phyloP scores from a whole-genome alignment of 768 basidiomycete genomes.

The Suillus lakei region DNA sequence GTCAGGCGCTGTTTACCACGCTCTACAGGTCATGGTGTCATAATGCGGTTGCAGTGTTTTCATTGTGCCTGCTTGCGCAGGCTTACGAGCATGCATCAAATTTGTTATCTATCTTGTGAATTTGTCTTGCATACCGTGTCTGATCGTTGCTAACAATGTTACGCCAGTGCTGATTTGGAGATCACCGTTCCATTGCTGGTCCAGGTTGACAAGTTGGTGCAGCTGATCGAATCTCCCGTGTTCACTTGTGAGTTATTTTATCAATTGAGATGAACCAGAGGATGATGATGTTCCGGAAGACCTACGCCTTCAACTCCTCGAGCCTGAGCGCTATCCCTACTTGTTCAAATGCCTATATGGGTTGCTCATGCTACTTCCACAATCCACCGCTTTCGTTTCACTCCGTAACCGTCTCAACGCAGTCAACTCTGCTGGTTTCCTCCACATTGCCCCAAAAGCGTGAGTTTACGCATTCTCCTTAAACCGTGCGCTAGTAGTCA shows the following conservation, averaged over 20 bases:
- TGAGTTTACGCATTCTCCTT: slow-evolving; percentile 39
- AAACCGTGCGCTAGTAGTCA: background rate
- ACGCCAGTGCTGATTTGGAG: slow-evolving; percentile 87
- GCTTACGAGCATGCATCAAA: slow-evolving; percentile 99
- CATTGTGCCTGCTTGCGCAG: slow-evolving; percentile 94
- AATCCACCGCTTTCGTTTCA: slow-evolving; percentile 95
- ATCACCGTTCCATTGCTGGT: slow-evolving; percentile 94
- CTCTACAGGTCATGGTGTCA: slow-evolving; percentile 99
- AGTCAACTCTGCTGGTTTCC: slow-evolving; percentile 92
- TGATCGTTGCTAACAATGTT: slow-evolving; percentile 7
- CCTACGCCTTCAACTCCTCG: slow-evolving; percentile 90
- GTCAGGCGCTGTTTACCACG: slow-evolving; percentile 92
- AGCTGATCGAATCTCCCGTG: slow-evolving; percentile 96
- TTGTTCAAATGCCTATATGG: slow-evolving; percentile 98
- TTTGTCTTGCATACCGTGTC: slow-evolving; percentile 11
- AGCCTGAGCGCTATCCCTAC: slow-evolving; percentile 95
- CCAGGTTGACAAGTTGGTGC: slow-evolving; percentile 97
- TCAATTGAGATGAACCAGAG: background rate
- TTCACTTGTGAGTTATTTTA: slow-evolving; percentile 81
- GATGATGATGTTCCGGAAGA: slow-evolving; percentile 44
- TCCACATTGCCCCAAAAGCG: slow-evolving; percentile 90
- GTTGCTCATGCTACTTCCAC: slow-evolving; percentile 93
- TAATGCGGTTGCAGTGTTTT: slow-evolving; percentile 95
- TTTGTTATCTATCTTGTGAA: slow-evolving; percentile 92
- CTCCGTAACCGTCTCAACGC: slow-evolving; percentile 93